These are phyloP conservation scores for Trichoderma polysporum DNA, from an alignment of 2,329 filamentous ascomycete species.

Conservation along the genomic window DNA sequence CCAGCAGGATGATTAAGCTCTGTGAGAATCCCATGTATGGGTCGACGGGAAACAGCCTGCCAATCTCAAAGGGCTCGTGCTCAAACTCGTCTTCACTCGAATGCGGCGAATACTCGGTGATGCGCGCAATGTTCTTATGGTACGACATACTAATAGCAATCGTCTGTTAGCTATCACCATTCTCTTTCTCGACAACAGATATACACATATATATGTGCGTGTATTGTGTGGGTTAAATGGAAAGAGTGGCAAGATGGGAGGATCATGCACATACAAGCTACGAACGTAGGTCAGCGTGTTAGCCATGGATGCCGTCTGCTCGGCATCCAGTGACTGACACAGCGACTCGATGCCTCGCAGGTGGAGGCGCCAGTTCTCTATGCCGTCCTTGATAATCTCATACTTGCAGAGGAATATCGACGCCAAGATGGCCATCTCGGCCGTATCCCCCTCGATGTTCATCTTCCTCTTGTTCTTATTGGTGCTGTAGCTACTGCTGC, in stretches of 20 bases:
- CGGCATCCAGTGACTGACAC: background rate
- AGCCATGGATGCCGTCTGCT: conserved; percentile 9
- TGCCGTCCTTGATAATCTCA: conserved; percentile 18
- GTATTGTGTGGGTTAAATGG: too few relatives aligned
- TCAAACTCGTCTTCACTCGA: background rate
- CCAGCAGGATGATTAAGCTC: conserved; percentile 14
- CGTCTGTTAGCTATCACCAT: background rate
- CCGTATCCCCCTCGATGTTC: background rate
- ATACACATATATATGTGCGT: too few relatives aligned
- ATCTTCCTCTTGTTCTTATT: background rate
- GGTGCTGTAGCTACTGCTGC: background rate
- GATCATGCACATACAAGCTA: conserved; percentile 2
- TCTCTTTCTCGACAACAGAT: background rate
- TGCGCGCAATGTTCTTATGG: conserved; percentile 14
- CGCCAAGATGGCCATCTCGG: conserved; percentile 12
- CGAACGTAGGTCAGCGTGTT: conserved; percentile 10
- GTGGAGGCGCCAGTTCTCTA: conserved; percentile 8
- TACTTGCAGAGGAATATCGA: conserved; percentile 19
- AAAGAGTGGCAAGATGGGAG: too few relatives aligned
- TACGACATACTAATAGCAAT: conserved; percentile 15
- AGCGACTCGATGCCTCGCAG: conserved; percentile 13
- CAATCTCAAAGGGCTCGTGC: background rate
- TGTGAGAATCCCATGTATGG: conserved; percentile 18
- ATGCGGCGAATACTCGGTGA: background rate
- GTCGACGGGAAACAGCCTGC: background rate